These are phyloP conservation scores for Penicillium sp. DNA, from an alignment of 2,329 filamentous ascomycete genomes.

Conservation along the genomic window DNA sequence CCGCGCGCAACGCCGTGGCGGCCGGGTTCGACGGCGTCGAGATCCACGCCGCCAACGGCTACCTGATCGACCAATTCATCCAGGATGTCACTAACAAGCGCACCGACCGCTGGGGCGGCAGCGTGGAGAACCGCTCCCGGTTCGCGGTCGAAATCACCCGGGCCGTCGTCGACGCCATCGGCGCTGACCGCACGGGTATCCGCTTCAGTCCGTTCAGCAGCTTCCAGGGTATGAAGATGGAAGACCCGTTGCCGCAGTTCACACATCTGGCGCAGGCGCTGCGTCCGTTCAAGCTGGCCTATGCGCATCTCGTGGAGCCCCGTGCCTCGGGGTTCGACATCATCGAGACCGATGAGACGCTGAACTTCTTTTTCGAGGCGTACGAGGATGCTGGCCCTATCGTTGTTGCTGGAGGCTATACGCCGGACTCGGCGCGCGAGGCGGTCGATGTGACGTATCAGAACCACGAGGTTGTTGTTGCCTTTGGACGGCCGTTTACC, in stretches of 20 bases:
- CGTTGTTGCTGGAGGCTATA: slow-evolving; percentile 52
- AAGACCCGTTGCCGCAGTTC: slow-evolving; percentile 63
- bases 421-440: slow-evolving; percentile 38
- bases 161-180: slow-evolving; percentile 45
- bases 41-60: slow-evolving; percentile 51
- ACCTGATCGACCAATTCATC: slow-evolving; percentile 53
- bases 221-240: slow-evolving; percentile 55
- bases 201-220: slow-evolving; percentile 48
- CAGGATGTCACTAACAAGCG: slow-evolving; percentile 49
- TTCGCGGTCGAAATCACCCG: slow-evolving; percentile 55
- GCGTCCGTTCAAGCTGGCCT: slow-evolving; percentile 55
- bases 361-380: slow-evolving; percentile 47
- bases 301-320: slow-evolving; percentile 61
- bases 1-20: slow-evolving; percentile 53
- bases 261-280: slow-evolving; percentile 54
- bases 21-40: slow-evolving; percentile 56
- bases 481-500: slow-evolving; percentile 46
- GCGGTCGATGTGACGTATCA: slow-evolving; percentile 35
- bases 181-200: slow-evolving; percentile 46
- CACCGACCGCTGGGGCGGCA: slow-evolving; percentile 52
- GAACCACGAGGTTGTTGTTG: slow-evolving; percentile 34
- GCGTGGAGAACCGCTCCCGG: slow-evolving; percentile 50
- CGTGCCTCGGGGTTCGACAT: slow-evolving; percentile 41
- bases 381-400: slow-evolving; percentile 46
- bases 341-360: slow-evolving; percentile 33